Evolutionary conservation across 192 early-diverging fungal genomes (phyloP).

Genomic region (Entrophospora sp.): DNA sequence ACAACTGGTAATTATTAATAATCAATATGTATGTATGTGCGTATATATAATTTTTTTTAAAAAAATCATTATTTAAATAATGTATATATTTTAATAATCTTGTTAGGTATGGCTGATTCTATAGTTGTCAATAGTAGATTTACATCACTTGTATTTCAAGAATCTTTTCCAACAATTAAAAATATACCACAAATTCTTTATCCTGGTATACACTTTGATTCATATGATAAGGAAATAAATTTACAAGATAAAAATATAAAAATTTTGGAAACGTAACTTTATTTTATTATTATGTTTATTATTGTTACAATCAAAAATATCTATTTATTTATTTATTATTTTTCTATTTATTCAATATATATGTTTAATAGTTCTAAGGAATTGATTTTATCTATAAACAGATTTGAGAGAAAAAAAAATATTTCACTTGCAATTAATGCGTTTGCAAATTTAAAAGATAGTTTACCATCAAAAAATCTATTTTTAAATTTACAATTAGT

Average conservation of each 20-base stretch:
- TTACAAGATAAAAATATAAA: slow-evolving; percentile 41
- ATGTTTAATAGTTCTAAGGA: slow-evolving; percentile 19
- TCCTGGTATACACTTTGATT: slow-evolving; percentile 70
- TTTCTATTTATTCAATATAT: neutral
- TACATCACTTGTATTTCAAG: slow-evolving; percentile 63
- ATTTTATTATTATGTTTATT: too few relatives aligned
- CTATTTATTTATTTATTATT: slow-evolving; percentile 7
- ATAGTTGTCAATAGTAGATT: slow-evolving; percentile 92
- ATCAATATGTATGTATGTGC: too few relatives aligned
- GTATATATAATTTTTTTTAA: neutral
- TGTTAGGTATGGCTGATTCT: slow-evolving; percentile 70
- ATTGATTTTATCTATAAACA: slow-evolving; percentile 77
- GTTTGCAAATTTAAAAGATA: slow-evolving; percentile 43
- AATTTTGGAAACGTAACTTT: slow-evolving; percentile 35
- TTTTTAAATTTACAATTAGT: slow-evolving; percentile 49
- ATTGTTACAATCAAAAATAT: slow-evolving; percentile 1
- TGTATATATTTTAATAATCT: neutral
- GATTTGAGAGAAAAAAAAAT: slow-evolving; percentile 95
- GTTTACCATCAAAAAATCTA: slow-evolving; percentile 6
- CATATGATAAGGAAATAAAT: slow-evolving; percentile 60
- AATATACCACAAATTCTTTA: slow-evolving; percentile 64
- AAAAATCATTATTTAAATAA: neutral
- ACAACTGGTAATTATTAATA: slow-evolving; percentile 58
- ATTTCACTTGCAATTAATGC: slow-evolving; percentile 71
- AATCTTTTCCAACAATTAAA: slow-evolving; percentile 60